Evolutionary conservation across 2,329 filamentous ascomycete genomes (phyloP), one percentile per base, ranked within the genome.

Genomic region (Aureobasidium namibiae): DNA sequence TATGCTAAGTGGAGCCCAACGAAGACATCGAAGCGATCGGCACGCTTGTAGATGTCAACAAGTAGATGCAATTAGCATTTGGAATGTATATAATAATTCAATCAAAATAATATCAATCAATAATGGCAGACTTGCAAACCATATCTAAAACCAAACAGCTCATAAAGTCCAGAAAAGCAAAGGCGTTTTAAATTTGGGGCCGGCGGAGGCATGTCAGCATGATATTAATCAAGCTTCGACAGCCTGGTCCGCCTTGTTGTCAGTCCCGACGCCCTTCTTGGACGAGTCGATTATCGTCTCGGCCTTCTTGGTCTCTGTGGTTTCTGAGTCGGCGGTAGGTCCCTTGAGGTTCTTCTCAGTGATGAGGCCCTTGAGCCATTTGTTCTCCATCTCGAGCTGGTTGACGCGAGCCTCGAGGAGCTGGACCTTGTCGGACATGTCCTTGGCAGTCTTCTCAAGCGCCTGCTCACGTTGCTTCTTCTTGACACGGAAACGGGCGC

Each of bases 391-490:
- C 70, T 80, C 77, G 39, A 80, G 72, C 65, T 79, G 74, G 61
- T 75, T 70, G 33, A 80, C 75, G 46, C 76, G 73, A 46, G 71
- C 69, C 67, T 79, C 77, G 57, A 79, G 70, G 14, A 69, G 63
- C 41, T 65, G 68, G 56, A 79, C 75, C 64, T 76, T 75, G 61
- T 79, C 78, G 34, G 70, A 71, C 75, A 80, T 79, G 56, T 79
- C 78, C 68, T 78, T 78, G 50, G 76, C 73, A 21, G 73, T 73
- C 71, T 78, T 76, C 72, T 80, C 78, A 44, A 80, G 73, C 9
- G 74, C 75, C 64, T 78, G 75, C 67, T 80, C 78, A 46, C 78
- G 75, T 67, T 80, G 76, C 75, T 80, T 80, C 76, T 80, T 80
- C 73, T 80, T 80, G 62, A 80, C 74, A 48, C 78, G 76, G 74